A percentile compares a stretch with the other conserved stretches of the same genome.
These are phyloP conservation scores for Cinnamomum micranthum DNA, from an alignment of 164 flowering plant genomes.

Conservation along the genomic window DNA sequence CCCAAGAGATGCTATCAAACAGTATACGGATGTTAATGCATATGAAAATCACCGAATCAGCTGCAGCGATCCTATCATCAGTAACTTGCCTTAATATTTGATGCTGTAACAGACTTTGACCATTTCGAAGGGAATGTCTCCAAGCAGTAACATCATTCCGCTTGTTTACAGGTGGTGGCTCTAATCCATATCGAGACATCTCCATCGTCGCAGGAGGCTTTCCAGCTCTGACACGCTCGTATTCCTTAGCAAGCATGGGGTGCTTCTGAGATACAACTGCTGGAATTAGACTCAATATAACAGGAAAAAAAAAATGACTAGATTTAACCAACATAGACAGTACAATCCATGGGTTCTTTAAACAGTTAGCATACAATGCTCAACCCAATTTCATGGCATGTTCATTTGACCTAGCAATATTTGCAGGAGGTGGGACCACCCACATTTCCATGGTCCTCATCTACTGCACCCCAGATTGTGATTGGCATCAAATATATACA, in stretches of 20 bases:
- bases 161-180: slow-evolving; percentile 57
- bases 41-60: neutral
- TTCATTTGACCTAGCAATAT: no score
- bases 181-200: slow-evolving; percentile 64
- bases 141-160: slow-evolving; percentile 78
- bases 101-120: slow-evolving; percentile 79
- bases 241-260: slow-evolving; percentile 93
- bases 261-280: slow-evolving; percentile 45
- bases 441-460: neutral
- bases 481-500: neutral
- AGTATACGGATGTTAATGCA: neutral
- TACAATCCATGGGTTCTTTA: neutral
- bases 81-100: slow-evolving; percentile 64
- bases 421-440: neutral
- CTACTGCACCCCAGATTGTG: neutral
- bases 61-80: neutral
- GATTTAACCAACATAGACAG: neutral
- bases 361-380: neutral
- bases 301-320: neutral
- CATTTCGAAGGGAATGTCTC: slow-evolving; percentile 73
- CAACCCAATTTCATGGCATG: neutral
- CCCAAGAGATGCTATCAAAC: neutral
- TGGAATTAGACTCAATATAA: slow-evolving; percentile 10
- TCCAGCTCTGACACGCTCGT: slow-evolving; percentile 88
- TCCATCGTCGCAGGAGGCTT: slow-evolving; percentile 79